Conservation (phyloP, 2,329 filamentous ascomycete genomes). For the Xylogone sp. region DNA sequence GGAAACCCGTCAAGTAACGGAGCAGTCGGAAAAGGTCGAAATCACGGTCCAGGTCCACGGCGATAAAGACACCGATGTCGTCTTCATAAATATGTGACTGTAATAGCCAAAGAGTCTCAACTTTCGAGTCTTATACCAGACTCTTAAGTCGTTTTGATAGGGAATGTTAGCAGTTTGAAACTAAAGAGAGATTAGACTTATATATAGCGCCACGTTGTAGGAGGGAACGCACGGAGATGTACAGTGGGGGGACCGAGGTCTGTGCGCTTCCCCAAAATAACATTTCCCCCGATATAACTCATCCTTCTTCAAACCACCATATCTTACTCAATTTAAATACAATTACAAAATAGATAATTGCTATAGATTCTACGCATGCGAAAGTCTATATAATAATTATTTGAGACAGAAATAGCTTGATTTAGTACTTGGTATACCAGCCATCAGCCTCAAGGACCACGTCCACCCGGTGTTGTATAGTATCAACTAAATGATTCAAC, state of each 20-base stretch:
- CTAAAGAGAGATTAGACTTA: too few relatives aligned
- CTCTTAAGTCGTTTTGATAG: too few relatives aligned
- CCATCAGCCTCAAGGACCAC: slow-evolving; percentile 11
- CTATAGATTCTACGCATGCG: not conserved
- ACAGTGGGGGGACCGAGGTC: too few relatives aligned
- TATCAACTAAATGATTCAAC: slow-evolving; percentile 8
- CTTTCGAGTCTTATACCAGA: too few relatives aligned
- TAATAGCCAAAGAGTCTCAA: too few relatives aligned
- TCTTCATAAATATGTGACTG: too few relatives aligned
- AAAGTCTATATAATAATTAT: not conserved
- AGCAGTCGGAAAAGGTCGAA: not conserved
- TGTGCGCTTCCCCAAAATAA: not conserved
- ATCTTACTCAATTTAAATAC: not conserved
- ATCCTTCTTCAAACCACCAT: not conserved
- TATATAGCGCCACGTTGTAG: too few relatives aligned
- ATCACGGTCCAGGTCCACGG: not conserved
- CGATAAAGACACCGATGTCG: too few relatives aligned
- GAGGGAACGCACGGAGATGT: too few relatives aligned
- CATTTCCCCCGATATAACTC: not conserved
- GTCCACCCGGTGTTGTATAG: slow-evolving; percentile 5
- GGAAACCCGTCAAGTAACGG: not conserved
- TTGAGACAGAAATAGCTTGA: not conserved
- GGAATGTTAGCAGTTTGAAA: too few relatives aligned
- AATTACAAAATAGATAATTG: not conserved
- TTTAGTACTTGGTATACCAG: slow-evolving; percentile 13